Base-by-base conservation (phyloP, 352 stramenopile genomes). In the Phytophthora pini region DNA sequence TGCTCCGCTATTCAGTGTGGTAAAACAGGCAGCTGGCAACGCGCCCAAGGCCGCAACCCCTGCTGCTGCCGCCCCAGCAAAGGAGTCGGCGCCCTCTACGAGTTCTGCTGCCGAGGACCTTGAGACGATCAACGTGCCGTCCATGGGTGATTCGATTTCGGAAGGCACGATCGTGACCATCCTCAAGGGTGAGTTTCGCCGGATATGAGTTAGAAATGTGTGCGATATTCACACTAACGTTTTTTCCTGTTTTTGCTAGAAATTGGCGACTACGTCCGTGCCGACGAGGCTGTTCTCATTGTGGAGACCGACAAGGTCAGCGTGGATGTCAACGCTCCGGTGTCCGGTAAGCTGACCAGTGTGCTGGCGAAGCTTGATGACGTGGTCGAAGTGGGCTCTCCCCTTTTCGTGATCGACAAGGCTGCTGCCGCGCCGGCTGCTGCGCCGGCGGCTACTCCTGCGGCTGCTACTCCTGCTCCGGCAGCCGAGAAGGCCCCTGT, bases 221-320 rank as follows among this genome's bases (percentile, higher is more conserved):
- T 29, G 36, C 24, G 13, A 39, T 17, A 12, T 13, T 13, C 58
- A 9, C 34, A 13, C 11, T 68, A 39, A 51, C 24, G 1, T 10
- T 8, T 44, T 44, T 48, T 49, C 1, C 60, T 47, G 27, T 47
- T 29, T 36, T 65, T 8, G 38, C n/a, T 48, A 94, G 87, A 90
- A n/a, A 76, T 96, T 26, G 98, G 97, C 24, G 97, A 99, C 77
- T 98, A 95, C 61, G 94, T 99, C 10, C 82, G 92, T 15, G 84
- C 87, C 2, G 97, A 99, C 69, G 97, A 99, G 58, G 88, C 98
- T 10, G 92, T 99, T 3, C 78, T 98, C 20, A 90, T 99, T 48
- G 84, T 99, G 0, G 98, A 99, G 83, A 99, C 98, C 0, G 98
- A 99, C 79, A 99, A 99, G 82, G 97, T 97, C 26, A 97, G 88